A percentile compares a stretch with the other conserved stretches of the same genome.
These are phyloP conservation scores for Ophiocordyceps unilateralis DNA, from an alignment of 2,329 filamentous ascomycete genomes.

Conservation along the genomic window DNA sequence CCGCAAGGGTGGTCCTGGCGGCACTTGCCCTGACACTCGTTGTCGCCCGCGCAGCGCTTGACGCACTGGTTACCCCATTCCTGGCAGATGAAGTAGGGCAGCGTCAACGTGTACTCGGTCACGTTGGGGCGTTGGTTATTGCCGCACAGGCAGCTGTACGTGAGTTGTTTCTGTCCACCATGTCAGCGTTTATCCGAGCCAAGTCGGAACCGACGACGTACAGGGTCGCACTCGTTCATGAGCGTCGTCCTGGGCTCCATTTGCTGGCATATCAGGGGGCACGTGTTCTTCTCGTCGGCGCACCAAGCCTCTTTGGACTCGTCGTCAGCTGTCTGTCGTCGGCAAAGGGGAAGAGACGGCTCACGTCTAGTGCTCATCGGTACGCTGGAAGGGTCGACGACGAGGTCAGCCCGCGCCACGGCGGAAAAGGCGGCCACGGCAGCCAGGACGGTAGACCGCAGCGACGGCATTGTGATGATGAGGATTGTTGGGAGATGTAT, in stretches of 20 bases:
- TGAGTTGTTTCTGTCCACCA: slow-evolving; percentile 33
- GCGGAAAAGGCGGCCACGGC: slow-evolving; percentile 34
- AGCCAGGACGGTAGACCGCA: slow-evolving; percentile 35
- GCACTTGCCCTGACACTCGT: slow-evolving; percentile 46
- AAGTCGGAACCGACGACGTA: slow-evolving; percentile 17
- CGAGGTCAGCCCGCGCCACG: slow-evolving; percentile 37
- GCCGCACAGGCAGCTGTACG: slow-evolving; percentile 57
- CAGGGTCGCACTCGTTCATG: slow-evolving; percentile 50
- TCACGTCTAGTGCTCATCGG: slow-evolving; percentile 31
- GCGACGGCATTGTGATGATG: slow-evolving; percentile 30
- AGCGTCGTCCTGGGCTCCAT: slow-evolving; percentile 29
- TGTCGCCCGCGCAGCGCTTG: slow-evolving; percentile 28
- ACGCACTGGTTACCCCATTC: slow-evolving; percentile 57
- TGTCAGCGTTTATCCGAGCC: background rate
- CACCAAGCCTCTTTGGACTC: slow-evolving; percentile 43
- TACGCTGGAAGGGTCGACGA: slow-evolving; percentile 46
- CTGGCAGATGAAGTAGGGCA: slow-evolving; percentile 62
- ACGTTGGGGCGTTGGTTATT: slow-evolving; percentile 51
- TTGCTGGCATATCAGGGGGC: slow-evolving; percentile 58
- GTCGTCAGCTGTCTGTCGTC: slow-evolving; percentile 7
- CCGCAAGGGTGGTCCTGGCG: slow-evolving; percentile 54
- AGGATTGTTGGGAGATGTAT: background rate
- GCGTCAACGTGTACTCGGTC: slow-evolving; percentile 58
- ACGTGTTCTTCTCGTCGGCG: slow-evolving; percentile 39
- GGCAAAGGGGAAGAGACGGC: slow-evolving; percentile 7